phyloP scores from a whole-genome alignment of 2,329 filamentous ascomycete genomes.

The Cadophora luteo-olivacea region DNA sequence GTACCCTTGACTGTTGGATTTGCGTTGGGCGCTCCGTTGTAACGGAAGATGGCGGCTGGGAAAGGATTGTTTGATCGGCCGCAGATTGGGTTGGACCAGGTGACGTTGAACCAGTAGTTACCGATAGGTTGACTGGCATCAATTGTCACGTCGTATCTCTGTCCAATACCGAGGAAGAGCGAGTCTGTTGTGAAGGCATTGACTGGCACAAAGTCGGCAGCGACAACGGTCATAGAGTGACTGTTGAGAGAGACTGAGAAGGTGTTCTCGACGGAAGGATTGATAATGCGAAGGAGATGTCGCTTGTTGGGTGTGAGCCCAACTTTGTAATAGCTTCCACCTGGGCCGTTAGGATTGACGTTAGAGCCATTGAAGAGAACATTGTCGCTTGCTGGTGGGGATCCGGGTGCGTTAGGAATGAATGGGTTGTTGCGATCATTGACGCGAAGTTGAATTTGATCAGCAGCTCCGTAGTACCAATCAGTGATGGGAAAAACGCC shows the following conservation, averaged over 20 bases:
- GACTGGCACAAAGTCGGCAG: conserved; percentile 67
- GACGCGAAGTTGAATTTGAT: conserved; percentile 26
- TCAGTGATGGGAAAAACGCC: conserved; percentile 49
- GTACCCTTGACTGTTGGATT: conserved; percentile 13
- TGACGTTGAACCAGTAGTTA: conserved; percentile 55
- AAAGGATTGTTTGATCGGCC: conserved; percentile 27
- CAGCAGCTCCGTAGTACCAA: conserved; percentile 28
- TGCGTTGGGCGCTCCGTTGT: conserved; percentile 22
- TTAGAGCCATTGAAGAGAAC: conserved; percentile 34
- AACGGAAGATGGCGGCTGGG: conserved; percentile 28
- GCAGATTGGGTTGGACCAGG: conserved; percentile 18
- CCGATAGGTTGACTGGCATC: conserved; percentile 51
- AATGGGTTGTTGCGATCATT: conserved; percentile 8
- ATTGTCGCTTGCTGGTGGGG: conserved; percentile 38
- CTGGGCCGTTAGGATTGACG: conserved; percentile 15
- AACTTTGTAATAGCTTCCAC: conserved; percentile 43
- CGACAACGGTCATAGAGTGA: conserved; percentile 63
- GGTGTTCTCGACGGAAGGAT: conserved; percentile 50
- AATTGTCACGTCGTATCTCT: conserved; percentile 52
- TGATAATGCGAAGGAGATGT: conserved; percentile 55
- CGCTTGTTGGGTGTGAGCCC: conserved; percentile 45
- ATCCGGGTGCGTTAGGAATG: conserved; percentile 6
- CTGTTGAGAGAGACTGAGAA: conserved; percentile 56
- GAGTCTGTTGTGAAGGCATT: conserved; percentile 64
- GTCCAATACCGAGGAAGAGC: conserved; percentile 63